These are phyloP conservation scores for Fusarium sulawesiense DNA, from an alignment of 2,329 filamentous ascomycete species.

Conservation along the genomic window DNA sequence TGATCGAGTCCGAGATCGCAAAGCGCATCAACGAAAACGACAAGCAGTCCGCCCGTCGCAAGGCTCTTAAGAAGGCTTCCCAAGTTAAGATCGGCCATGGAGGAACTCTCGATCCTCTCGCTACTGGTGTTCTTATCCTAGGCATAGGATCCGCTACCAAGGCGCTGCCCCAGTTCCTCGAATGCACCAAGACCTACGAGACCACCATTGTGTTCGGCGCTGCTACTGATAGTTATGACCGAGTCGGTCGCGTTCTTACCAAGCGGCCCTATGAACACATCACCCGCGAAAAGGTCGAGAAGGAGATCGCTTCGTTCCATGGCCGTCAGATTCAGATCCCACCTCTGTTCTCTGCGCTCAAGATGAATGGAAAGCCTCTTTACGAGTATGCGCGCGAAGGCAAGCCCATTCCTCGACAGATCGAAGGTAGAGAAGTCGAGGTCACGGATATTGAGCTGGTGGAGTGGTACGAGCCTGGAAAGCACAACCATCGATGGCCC, in stretches of 20 bases:
- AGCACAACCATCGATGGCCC: constrained; percentile 83
- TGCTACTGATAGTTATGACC: constrained; percentile 92
- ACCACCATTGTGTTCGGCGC: constrained; percentile 89
- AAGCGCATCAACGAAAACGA: constrained; percentile 67
- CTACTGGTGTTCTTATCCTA: constrained; percentile 90
- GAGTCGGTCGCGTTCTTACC: constrained; percentile 83
- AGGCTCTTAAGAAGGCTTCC: constrained; percentile 66
- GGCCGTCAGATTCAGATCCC: constrained; percentile 91
- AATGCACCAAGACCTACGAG: constrained; percentile 94
- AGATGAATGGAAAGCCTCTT: constrained; percentile 91
- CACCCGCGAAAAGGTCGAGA: constrained; percentile 81
- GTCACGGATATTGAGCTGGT: constrained; percentile 82
- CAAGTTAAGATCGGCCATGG: constrained; percentile 96
- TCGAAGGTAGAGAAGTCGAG: constrained; percentile 82
- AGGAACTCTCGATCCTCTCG: constrained; percentile 92
- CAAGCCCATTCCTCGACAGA: constrained; percentile 84
- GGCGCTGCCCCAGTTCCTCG: constrained; percentile 78
- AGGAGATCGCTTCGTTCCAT: constrained; percentile 78
- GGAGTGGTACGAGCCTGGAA: constrained; percentile 86
- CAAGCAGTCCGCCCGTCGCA: constrained; percentile 69
- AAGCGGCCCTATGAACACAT: constrained; percentile 82
- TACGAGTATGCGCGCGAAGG: constrained; percentile 97
- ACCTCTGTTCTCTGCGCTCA: constrained; percentile 91
- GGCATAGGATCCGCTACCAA: constrained; percentile 93
- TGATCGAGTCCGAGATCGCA: constrained; percentile 72